Conservation (phyloP, 805 yeast genomes). For the Wickerhamomyces queroliae region DNA sequence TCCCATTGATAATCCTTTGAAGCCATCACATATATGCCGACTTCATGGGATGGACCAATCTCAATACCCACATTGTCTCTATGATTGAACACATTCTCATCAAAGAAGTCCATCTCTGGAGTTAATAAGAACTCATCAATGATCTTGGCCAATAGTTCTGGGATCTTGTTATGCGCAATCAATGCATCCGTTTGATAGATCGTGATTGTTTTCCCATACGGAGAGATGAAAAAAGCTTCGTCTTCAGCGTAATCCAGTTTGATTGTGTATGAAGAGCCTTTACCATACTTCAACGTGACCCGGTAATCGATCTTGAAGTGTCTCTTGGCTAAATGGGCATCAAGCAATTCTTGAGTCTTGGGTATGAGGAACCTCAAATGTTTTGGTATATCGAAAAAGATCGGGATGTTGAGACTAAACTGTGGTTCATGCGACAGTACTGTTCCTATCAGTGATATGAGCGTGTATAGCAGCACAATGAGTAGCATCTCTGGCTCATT, state of each 20-base stretch:
- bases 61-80: neutral
- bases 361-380: slow-evolving; percentile 4
- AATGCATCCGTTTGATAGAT: slow-evolving; percentile 11
- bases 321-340: slow-evolving; percentile 1
- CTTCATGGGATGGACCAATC: neutral
- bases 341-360: slow-evolving; percentile 4
- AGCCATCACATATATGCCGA: slow-evolving; percentile 1
- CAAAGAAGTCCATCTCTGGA: slow-evolving; percentile 3
- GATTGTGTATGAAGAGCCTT: neutral
- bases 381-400: slow-evolving; percentile 6
- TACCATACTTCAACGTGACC: neutral
- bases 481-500: neutral
- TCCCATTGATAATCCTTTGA: slow-evolving; percentile 9
- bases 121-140: slow-evolving; percentile 5
- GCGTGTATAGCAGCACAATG: too few species aligned
- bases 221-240: slow-evolving; percentile 11
- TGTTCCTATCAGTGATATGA: too few species aligned
- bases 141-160: slow-evolving; percentile 7
- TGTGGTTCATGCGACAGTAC: neutral
- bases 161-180: slow-evolving; percentile 9
- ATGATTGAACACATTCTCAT: neutral
- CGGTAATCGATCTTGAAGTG: slow-evolving; percentile 1
- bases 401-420: slow-evolving; percentile 6
- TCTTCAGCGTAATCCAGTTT: slow-evolving; percentile 3
- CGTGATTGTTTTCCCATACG: slow-evolving; percentile 4